These are phyloP conservation scores for Ascochyta fabae DNA, from an alignment of 2,329 filamentous ascomycete genomes.

Conservation along the genomic window DNA sequence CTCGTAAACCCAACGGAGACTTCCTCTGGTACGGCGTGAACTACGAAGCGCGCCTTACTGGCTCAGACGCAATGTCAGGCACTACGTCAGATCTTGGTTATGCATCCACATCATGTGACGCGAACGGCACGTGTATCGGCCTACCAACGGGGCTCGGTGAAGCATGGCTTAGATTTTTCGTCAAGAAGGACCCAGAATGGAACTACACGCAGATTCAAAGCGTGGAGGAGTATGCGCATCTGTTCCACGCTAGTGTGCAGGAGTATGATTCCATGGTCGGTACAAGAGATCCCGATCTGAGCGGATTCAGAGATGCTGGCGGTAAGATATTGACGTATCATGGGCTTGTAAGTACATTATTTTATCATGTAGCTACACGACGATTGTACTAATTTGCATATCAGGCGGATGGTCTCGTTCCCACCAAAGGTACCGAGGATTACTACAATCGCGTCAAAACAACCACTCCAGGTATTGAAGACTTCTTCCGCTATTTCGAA, in stretches of 20 bases:
- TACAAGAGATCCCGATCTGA: slow-evolving; percentile 18
- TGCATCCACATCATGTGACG: slow-evolving; percentile 16
- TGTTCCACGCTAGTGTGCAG: slow-evolving; percentile 16
- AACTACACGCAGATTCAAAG: slow-evolving; percentile 15
- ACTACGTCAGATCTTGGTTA: slow-evolving; percentile 9
- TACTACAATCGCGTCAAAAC: not conserved
- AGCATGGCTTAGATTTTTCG: slow-evolving; percentile 21
- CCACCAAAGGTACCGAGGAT: not conserved
- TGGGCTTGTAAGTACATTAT: slow-evolving; percentile 12
- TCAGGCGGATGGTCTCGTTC: not conserved
- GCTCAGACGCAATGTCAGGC: not conserved
- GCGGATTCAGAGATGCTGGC: slow-evolving; percentile 21
- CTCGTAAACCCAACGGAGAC: slow-evolving; percentile 12
- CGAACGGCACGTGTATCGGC: slow-evolving; percentile 18
- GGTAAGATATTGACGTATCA: slow-evolving; percentile 34
- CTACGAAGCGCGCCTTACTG: slow-evolving; percentile 14
- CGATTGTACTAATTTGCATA: not conserved
- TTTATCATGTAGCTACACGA: not conserved
- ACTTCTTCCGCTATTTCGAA: not conserved
- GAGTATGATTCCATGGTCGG: slow-evolving; percentile 22
- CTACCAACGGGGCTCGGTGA: slow-evolving; percentile 15
- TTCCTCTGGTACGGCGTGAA: slow-evolving; percentile 24
- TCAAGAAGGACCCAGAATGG: slow-evolving; percentile 18
- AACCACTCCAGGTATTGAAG: not conserved
- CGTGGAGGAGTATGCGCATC: slow-evolving; percentile 4